phyloP scores from a whole-genome alignment of 2,329 filamentous ascomycete genomes.

The Diaporthe citriasiana region DNA sequence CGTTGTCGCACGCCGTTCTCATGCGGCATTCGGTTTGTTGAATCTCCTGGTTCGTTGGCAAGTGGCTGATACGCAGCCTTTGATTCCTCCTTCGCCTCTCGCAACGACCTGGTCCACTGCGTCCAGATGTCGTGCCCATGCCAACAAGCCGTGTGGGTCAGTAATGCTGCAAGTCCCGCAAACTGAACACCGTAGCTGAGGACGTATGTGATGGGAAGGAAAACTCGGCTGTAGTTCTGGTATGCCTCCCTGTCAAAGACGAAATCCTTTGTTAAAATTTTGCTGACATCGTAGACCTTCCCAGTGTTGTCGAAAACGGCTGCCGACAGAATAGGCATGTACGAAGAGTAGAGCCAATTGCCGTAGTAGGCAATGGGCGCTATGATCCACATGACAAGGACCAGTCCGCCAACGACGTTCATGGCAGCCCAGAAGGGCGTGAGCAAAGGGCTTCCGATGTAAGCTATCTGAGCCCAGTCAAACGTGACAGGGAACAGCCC shows the following conservation, averaged over 20 bases:
- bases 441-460: conserved; percentile 86
- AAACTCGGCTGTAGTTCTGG: conserved; percentile 84
- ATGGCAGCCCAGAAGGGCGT: conserved; percentile 90
- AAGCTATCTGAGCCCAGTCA: conserved; percentile 91
- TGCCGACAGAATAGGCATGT: conserved; percentile 88
- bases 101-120: conserved; percentile 79
- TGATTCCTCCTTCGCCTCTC: conserved; percentile 69
- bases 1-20: conserved; percentile 13
- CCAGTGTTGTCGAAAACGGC: conserved; percentile 90
- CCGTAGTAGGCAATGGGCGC: conserved; percentile 85
- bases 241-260: conserved; percentile 84
- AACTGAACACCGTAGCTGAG: conserved; percentile 90
- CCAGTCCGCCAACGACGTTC: conserved; percentile 85
- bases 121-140: conserved; percentile 86
- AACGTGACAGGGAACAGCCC: conserved; percentile 89
- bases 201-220: conserved; percentile 88
- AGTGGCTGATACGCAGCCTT: conserved; percentile 67
- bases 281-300: conserved; percentile 83
- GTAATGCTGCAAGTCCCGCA: conserved; percentile 81
- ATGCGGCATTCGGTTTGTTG: conserved; percentile 37
- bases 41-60: conserved; percentile 42
- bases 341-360: conserved; percentile 84
- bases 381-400: conserved; percentile 87
- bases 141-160: conserved; percentile 88
- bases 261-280: conserved; percentile 83